A percentile compares a stretch with the other conserved stretches of the same genome.
Evolutionary conservation across 208 protist species (phyloP).

Genomic region (Entamoeba invadens): DNA sequence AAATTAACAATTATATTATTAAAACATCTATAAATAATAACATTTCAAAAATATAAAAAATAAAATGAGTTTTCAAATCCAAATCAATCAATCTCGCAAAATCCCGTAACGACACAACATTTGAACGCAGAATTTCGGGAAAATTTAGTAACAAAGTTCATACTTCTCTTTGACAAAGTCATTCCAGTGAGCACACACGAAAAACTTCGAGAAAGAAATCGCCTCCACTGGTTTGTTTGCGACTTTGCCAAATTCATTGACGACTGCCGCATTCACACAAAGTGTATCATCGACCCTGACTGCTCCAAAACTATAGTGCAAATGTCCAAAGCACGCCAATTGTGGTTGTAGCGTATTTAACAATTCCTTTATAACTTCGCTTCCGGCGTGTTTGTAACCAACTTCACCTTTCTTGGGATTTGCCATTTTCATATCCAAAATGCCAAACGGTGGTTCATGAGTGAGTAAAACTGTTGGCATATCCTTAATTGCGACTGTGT

Average conservation of each 20-base stretch:
- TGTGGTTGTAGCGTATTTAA: neutral
- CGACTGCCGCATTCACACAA: neutral
- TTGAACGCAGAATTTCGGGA: too few species aligned
- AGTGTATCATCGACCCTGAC: neutral
- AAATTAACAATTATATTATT: too few species aligned
- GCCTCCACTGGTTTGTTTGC: neutral
- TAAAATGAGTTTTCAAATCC: too few species aligned
- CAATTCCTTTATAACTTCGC: neutral
- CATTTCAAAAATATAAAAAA: too few species aligned
- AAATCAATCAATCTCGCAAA: too few species aligned
- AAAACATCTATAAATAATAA: too few species aligned
- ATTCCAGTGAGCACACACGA: neutral
- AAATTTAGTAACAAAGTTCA: neutral
- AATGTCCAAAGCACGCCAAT: neutral
- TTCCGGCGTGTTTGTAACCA: neutral
- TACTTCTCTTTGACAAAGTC: neutral
- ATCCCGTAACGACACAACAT: too few species aligned
- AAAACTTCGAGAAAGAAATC: neutral
- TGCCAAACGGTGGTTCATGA: neutral
- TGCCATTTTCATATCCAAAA: neutral
- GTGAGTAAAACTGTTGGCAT: neutral
- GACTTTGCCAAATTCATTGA: neutral
- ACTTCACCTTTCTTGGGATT: neutral
- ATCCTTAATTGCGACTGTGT: neutral
- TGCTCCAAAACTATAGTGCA: neutral